These are phyloP conservation scores for Sindora glabra DNA, from an alignment of 306 rosid species.

Conservation along the genomic window DNA sequence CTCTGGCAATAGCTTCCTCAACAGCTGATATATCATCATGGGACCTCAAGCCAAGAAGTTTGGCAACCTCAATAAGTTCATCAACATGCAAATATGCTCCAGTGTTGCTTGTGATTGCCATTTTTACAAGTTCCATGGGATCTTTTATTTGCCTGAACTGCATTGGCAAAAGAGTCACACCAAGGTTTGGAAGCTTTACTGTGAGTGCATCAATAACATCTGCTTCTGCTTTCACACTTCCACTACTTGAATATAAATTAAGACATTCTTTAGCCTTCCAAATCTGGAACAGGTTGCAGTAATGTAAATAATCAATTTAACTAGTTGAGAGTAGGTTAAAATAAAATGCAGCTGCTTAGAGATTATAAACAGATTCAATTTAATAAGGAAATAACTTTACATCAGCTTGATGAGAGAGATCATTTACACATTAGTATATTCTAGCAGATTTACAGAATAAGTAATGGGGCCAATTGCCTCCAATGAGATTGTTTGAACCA, in stretches of 20 bases:
- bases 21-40: constrained; percentile 68
- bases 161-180: constrained; percentile 93
- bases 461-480: no score
- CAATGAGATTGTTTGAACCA: no score
- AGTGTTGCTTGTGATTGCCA: constrained; percentile 74
- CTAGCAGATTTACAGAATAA: no score
- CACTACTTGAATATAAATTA: constrained; percentile 61
- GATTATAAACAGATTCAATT: constrained; percentile 9
- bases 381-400: background rate
- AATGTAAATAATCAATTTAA: constrained; percentile 15
- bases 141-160: constrained; percentile 90
- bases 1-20: constrained; percentile 98
- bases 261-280: constrained; percentile 98
- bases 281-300: constrained; percentile 52
- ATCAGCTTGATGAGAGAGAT: no score
- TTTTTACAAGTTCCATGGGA: constrained; percentile 85
- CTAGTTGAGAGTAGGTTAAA: constrained; percentile 11
- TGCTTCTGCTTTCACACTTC: constrained; percentile 66
- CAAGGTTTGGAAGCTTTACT: constrained; percentile 81
- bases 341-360: constrained; percentile 9
- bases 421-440: no score
- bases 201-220: constrained; percentile 85
- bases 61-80: constrained; percentile 85
- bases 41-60: constrained; percentile 82
- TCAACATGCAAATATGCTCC: constrained; percentile 97